phyloP scores from a whole-genome alignment of 345 rosid species.

The Balakata baccata region DNA sequence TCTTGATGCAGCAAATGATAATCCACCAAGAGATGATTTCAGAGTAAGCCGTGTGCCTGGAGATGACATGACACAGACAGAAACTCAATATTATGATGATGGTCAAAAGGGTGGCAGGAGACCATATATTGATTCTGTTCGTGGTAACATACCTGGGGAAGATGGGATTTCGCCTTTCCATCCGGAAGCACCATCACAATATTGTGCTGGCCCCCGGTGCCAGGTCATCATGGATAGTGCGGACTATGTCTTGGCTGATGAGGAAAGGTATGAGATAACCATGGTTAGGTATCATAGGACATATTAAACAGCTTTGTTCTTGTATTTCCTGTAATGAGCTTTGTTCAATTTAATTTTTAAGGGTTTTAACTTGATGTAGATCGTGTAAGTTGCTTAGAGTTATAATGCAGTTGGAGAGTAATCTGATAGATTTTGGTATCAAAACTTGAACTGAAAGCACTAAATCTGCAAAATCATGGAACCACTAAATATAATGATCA shows the following conservation, averaged over 20 bases:
- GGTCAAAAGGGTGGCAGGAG: constrained; percentile 37
- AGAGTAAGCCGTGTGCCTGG: constrained; percentile 37
- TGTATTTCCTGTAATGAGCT: not conserved
- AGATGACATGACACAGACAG: constrained; percentile 29
- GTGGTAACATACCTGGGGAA: constrained; percentile 43
- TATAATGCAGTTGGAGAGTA: not conserved
- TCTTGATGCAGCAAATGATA: constrained; percentile 35
- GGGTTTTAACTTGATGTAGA: not conserved
- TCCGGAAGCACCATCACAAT: constrained; percentile 29
- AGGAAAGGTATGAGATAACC: constrained; percentile 44
- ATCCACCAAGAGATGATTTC: constrained; percentile 35
- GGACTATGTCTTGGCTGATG: constrained; percentile 33
- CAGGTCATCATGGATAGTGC: constrained; percentile 35
- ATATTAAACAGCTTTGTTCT: not conserved
- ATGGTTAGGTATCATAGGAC: not conserved
- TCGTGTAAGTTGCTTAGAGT: not conserved
- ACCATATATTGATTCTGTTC: constrained; percentile 33
- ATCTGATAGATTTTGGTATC: not conserved
- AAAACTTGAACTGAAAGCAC: constrained; percentile 1
- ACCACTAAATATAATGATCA: not conserved
- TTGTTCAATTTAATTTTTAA: not conserved
- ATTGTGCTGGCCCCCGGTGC: constrained; percentile 38
- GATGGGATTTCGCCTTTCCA: constrained; percentile 31
- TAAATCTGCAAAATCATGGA: not conserved
- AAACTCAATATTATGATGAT: constrained; percentile 35